phyloP scores from a whole-genome alignment of 768 basidiomycete genomes.

The Baorangia bicolor region DNA sequence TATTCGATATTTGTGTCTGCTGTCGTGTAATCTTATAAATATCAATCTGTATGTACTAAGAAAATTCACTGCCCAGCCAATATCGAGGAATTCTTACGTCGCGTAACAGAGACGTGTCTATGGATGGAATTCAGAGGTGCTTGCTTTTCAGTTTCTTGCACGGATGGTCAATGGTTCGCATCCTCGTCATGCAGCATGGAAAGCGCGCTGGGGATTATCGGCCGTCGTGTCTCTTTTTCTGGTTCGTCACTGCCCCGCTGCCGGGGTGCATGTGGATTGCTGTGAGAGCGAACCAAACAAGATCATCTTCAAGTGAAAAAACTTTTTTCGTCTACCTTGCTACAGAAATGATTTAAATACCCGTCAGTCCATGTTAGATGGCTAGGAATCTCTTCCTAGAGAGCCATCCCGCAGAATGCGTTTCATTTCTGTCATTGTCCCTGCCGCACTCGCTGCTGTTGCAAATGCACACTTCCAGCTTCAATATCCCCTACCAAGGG shows the following conservation, averaged over 20 bases:
- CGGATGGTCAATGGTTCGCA: not conserved
- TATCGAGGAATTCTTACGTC: not conserved
- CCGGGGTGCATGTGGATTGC: too few relatives aligned
- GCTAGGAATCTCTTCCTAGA: not conserved
- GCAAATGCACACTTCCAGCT: slow-evolving; percentile 79
- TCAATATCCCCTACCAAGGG: slow-evolving; percentile 72
- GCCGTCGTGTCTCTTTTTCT: not conserved
- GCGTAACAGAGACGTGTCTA: not conserved
- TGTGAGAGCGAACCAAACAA: slow-evolving; percentile 21
- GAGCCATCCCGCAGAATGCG: slow-evolving; percentile 29
- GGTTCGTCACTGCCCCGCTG: too few relatives aligned
- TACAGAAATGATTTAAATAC: slow-evolving; percentile 9
- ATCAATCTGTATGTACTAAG: too few relatives aligned
- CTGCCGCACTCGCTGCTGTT: slow-evolving; percentile 39
- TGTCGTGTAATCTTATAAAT: not conserved
- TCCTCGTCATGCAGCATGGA: too few relatives aligned
- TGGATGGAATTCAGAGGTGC: not conserved
- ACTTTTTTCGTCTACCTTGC: slow-evolving; percentile 5
- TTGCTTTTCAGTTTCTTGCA: not conserved
- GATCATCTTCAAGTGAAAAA: slow-evolving; percentile 21
- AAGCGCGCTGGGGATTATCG: not conserved
- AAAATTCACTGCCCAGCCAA: not conserved
- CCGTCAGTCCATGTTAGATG: not conserved
- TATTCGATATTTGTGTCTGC: not conserved
- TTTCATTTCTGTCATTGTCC: slow-evolving; percentile 34